Evolutionary conservation across 1,284 basidiomycete genomes (phyloP), one percentile per base, ranked within the genome.

Genomic region (Filobasidium uniguttulatum): DNA sequence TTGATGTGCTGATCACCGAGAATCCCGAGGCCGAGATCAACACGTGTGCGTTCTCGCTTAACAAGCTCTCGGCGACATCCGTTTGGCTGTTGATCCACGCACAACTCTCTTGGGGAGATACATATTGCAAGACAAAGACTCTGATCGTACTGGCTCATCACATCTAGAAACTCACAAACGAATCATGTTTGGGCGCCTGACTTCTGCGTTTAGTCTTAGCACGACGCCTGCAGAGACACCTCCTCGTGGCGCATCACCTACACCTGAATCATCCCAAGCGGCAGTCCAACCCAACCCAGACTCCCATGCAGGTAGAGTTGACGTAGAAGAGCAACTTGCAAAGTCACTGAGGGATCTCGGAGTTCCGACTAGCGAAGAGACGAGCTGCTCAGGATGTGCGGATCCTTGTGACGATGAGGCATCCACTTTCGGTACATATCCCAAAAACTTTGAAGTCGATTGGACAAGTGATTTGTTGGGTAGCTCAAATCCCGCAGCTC

Each of bases 381-480:
- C n/a, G n/a, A n/a, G 79, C 61, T 91, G 86, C 68, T 75, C 81
- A 52, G 73, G 72, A 14, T 90, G 86, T 64, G 73, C 81, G 14
- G 75, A 85, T 63, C 85, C 85, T 17, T 88, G 85, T 61, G 81
- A 83, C 60, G 73, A 79, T 78, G 57, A 53, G 59, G 66, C 55
- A 9, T 46, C 29, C 37, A 53, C 56, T 51, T 40, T 56, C 29
- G 48, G 54, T 10, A 51, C 49, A 44, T 83, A 82, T 59, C 80
- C 84, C 20, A 66, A 67, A 17, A 76, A 75, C 46, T 81, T 89
- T 62, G 76, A 81, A 54, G 73, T 84, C 36, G 86, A 91, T 69
- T 79, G 77, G 72, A 79, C 82, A 46, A 78, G 77, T 14, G 77
- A 83, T 48, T 77, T 94, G 75, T 69, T 88, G 14, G 89, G 88